These are phyloP conservation scores for Helenozyma rhizophorensis DNA, from an alignment of 805 yeast genomes.

Conservation along the genomic window DNA sequence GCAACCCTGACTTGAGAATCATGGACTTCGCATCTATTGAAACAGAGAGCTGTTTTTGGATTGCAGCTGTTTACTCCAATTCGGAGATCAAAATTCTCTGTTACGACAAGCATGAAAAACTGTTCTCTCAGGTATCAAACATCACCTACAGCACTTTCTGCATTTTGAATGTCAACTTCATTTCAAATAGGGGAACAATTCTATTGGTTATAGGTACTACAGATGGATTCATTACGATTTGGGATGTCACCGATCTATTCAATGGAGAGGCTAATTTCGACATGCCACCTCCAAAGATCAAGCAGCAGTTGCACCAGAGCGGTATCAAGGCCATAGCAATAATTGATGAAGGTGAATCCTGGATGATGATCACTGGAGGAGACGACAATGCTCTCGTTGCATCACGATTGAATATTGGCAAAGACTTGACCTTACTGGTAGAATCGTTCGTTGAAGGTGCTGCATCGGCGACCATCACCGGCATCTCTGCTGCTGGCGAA, in stretches of 20 bases:
- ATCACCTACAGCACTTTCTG: conserved; percentile 73
- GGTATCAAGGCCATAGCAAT: conserved; percentile 66
- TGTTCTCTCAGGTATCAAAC: conserved; percentile 41
- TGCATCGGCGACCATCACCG: conserved; percentile 85
- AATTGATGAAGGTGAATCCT: conserved; percentile 12
- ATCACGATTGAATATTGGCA: conserved; percentile 13
- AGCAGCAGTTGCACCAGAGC: conserved; percentile 72
- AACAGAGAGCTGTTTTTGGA: conserved; percentile 40
- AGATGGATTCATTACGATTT: conserved; percentile 72
- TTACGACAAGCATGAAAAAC: conserved; percentile 33
- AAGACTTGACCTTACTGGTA: conserved; percentile 19
- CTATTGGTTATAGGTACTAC: conserved; percentile 62
- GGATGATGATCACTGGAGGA: conserved; percentile 69
- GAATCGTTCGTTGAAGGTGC: conserved; percentile 47
- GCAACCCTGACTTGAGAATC: conserved; percentile 78
- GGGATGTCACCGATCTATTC: conserved; percentile 41
- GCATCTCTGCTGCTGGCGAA: conserved; percentile 37
- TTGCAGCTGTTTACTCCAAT: conserved; percentile 80
- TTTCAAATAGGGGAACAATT: conserved; percentile 26
- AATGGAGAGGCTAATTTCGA: conserved; percentile 1
- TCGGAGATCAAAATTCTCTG: conserved; percentile 69
- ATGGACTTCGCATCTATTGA: conserved; percentile 69
- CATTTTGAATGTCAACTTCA: conserved; percentile 56
- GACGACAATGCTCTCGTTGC: conserved; percentile 74
- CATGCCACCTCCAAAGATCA: conserved; percentile 27